Percentiles rank a stretch among this genome's conserved stretches.
Evolutionary conservation across 2,329 filamentous ascomycete species (phyloP).

Genomic region (Hymenoscyphus infarciens): DNA sequence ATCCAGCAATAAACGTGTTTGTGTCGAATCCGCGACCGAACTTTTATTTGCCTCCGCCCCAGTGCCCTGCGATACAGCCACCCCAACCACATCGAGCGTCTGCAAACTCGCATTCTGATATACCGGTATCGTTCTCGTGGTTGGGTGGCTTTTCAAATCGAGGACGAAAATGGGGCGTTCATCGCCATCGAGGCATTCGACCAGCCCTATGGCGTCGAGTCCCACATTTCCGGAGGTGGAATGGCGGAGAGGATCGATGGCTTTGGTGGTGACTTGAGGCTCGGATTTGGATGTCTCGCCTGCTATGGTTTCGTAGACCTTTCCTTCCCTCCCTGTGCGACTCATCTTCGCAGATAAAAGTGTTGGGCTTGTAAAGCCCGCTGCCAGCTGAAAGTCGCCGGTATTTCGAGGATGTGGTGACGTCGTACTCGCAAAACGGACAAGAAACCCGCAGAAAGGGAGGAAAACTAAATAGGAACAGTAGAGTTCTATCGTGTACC

Average conservation of each 20-base stretch:
- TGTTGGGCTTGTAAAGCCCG: neutral
- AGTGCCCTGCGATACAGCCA: constrained; percentile 8
- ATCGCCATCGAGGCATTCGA: constrained; percentile 26
- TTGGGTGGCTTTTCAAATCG: constrained; percentile 16
- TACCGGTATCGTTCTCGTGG: constrained; percentile 13
- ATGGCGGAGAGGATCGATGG: neutral
- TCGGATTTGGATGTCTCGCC: neutral
- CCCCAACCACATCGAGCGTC: neutral
- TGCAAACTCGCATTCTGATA: constrained; percentile 22
- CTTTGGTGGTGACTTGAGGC: constrained; percentile 1
- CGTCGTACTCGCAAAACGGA: too few relatives aligned
- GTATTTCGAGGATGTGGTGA: too few relatives aligned
- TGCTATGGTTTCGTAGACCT: neutral
- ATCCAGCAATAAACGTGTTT: constrained; percentile 15
- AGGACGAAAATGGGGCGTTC: constrained; percentile 26
- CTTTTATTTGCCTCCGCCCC: constrained; percentile 12
- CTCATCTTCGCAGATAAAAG: neutral
- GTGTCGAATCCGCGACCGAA: constrained; percentile 7
- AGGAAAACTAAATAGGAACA: too few relatives aligned
- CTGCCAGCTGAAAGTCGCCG: neutral
- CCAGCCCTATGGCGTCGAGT: constrained; percentile 17
- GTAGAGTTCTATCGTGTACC: too few relatives aligned
- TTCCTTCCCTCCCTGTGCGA: neutral
- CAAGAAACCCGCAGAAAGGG: too few relatives aligned
- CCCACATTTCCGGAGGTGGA: neutral